phyloP scores from a whole-genome alignment of 306 rosid genomes.

The Begonia masoniana region DNA sequence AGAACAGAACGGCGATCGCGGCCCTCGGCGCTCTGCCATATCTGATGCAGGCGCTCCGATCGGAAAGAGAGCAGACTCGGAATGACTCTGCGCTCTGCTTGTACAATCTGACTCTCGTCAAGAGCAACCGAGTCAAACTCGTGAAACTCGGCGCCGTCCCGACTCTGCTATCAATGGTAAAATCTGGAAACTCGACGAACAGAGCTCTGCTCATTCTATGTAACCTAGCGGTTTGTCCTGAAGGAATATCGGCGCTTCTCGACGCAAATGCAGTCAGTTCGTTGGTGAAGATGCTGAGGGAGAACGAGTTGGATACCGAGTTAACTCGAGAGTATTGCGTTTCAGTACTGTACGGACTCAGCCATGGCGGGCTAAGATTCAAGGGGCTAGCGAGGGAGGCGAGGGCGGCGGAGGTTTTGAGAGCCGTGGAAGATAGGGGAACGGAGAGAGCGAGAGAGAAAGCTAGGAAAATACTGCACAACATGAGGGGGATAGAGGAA shows the following conservation, averaged over 20 bases:
- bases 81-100: conserved; percentile 76
- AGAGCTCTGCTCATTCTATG: conserved; percentile 58
- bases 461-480: conserved; percentile 55
- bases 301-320: conserved; percentile 44
- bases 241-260: conserved; percentile 76
- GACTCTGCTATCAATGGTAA: conserved; percentile 33
- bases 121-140: conserved; percentile 71
- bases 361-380: conserved; percentile 81
- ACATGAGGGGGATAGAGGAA: conserved; percentile 35
- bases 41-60: conserved; percentile 57
- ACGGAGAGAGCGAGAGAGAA: conserved; percentile 76
- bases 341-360: conserved; percentile 56
- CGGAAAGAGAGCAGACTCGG: conserved; percentile 58
- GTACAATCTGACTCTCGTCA: conserved; percentile 58
- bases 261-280: conserved; percentile 63
- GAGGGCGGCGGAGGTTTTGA: conserved; percentile 57
- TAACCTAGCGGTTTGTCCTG: conserved; percentile 45
- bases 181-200: conserved; percentile 27
- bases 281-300: conserved; percentile 44
- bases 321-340: conserved; percentile 77
- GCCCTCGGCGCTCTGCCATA: conserved; percentile 77
- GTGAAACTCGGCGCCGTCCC: conserved; percentile 61
- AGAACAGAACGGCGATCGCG: conserved; percentile 86
- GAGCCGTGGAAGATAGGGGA: conserved; percentile 58
- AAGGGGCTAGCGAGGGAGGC: conserved; percentile 78